A percentile compares a stretch with the other conserved stretches of the same genome.
Evolutionary conservation across 106 monocot species (phyloP).

Genomic region (Chionographis japonica): DNA sequence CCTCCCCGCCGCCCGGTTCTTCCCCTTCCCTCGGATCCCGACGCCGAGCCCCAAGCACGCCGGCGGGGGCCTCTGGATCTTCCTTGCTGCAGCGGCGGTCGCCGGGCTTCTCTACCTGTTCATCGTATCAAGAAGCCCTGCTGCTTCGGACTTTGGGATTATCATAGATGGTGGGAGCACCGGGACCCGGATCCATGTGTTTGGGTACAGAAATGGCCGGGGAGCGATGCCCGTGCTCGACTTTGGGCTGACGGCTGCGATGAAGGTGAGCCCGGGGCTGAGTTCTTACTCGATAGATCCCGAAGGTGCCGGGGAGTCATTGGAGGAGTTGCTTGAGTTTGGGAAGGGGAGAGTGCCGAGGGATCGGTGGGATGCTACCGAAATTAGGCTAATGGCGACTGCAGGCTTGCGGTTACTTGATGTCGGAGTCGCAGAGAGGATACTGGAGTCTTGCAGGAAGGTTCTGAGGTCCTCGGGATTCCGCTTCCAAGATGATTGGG

Average conservation of each 20-base stretch:
- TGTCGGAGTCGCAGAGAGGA: slow-evolving; percentile 33
- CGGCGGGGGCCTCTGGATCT: too few relatives aligned
- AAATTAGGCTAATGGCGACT: slow-evolving; percentile 78
- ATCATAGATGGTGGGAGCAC: slow-evolving; percentile 90
- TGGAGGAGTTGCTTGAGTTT: slow-evolving; percentile 64
- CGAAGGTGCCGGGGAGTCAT: slow-evolving; percentile 38
- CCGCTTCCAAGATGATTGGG: slow-evolving; percentile 63
- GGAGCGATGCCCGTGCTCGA: slow-evolving; percentile 29
- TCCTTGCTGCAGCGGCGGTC: slow-evolving; percentile 12
- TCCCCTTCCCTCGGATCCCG: slow-evolving; percentile 15
- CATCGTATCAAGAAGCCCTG: slow-evolving; percentile 1
- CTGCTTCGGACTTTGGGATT: slow-evolving; percentile 26
- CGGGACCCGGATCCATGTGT: slow-evolving; percentile 79
- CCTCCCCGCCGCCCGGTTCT: slow-evolving; percentile 12
- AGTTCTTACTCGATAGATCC: slow-evolving; percentile 45
- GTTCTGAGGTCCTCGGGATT: slow-evolving; percentile 60
- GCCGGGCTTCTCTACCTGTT: slow-evolving; percentile 25
- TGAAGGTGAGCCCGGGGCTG: slow-evolving; percentile 74
- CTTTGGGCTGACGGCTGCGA: slow-evolving; percentile 27
- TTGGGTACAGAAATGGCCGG: slow-evolving; percentile 15
- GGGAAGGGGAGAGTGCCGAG: slow-evolving; percentile 48
- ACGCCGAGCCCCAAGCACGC: slow-evolving; percentile 10
- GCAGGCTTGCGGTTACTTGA: slow-evolving; percentile 80
- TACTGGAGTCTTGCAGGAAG: slow-evolving; percentile 73
- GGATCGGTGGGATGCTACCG: slow-evolving; percentile 56